A percentile compares a stretch with the other conserved stretches of the same genome.
Conservation (phyloP, 2,329 filamentous ascomycete genomes). For the Calonectria ilicicola region DNA sequence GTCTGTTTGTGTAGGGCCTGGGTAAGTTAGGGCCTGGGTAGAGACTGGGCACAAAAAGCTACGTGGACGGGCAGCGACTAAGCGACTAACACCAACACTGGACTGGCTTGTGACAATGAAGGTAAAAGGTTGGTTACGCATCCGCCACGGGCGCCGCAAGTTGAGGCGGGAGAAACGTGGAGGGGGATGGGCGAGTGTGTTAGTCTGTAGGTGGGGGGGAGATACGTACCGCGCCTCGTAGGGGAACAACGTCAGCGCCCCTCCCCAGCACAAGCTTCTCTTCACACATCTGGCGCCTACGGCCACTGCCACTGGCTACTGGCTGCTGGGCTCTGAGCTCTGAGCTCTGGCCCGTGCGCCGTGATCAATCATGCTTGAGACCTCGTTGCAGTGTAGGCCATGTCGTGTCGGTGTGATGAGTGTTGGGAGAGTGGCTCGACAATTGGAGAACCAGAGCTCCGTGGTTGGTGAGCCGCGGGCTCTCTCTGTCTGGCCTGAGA, state of each 20-base stretch:
- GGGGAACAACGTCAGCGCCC: slow-evolving; percentile 40
- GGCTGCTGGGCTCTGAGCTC: neutral
- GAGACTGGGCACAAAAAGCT: neutral
- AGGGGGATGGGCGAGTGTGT: neutral
- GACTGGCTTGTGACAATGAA: slow-evolving; percentile 5
- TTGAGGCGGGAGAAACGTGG: slow-evolving; percentile 4
- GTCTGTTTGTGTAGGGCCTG: no score
- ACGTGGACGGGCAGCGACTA: slow-evolving; percentile 6
- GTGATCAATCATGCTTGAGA: slow-evolving; percentile 19
- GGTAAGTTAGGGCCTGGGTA: neutral
- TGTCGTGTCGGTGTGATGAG: slow-evolving; percentile 18
- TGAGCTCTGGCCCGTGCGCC: slow-evolving; percentile 40
- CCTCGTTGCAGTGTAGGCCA: slow-evolving; percentile 15
- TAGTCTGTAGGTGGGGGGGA: neutral
- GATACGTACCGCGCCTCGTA: slow-evolving; percentile 25
- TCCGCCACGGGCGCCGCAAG: slow-evolving; percentile 1
- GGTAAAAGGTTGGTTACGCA: slow-evolving; percentile 9
- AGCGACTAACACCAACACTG: neutral
- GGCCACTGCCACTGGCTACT: no score
- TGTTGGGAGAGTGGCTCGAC: slow-evolving; percentile 37
- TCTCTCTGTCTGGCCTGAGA: neutral
- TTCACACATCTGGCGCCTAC: neutral
- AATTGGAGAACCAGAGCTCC: slow-evolving; percentile 10
- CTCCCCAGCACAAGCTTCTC: slow-evolving; percentile 30
- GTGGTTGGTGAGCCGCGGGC: slow-evolving; percentile 25